Conservation (phyloP, 495 filamentous ascomycete genomes). For the Penicillium simplicissimum region DNA sequence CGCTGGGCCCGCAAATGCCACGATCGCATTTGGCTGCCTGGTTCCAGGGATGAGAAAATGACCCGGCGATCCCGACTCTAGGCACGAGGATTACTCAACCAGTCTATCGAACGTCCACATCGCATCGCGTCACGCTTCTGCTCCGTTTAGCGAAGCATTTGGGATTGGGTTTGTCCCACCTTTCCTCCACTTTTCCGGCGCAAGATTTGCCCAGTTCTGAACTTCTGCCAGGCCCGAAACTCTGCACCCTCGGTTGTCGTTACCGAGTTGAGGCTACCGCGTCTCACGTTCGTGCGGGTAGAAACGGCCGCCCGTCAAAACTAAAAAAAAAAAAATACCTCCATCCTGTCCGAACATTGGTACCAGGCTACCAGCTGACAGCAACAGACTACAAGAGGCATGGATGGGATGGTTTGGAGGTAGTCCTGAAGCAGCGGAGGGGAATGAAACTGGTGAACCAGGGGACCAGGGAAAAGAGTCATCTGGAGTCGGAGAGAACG, state of each 20-base stretch:
- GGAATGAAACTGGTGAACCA: neutral
- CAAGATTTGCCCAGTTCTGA: neutral
- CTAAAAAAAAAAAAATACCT: neutral
- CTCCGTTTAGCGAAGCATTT: slow-evolving; percentile 3
- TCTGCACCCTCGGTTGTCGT: slow-evolving; percentile 27
- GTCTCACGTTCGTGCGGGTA: slow-evolving; percentile 27
- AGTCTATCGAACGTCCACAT: neutral
- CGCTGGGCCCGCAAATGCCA: neutral
- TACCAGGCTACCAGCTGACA: too few relatives aligned
- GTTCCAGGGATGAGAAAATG: neutral
- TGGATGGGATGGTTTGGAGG: neutral
- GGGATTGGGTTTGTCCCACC: neutral
- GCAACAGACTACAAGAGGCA: neutral
- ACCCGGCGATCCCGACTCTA: slow-evolving; percentile 16
- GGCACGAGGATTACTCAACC: neutral
- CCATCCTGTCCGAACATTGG: too few relatives aligned
- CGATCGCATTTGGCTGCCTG: neutral
- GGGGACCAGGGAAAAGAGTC: neutral
- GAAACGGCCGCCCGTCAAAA: slow-evolving; percentile 22
- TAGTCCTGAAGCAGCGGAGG: neutral
- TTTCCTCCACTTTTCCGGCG: neutral
- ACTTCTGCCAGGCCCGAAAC: slow-evolving; percentile 5
- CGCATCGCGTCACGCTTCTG: neutral
- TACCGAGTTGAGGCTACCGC: slow-evolving; percentile 25
- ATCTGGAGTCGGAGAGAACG: neutral